Evolutionary conservation across 1,284 basidiomycete species (phyloP).

Genomic region (Cutaneotrichosporon sp.): DNA sequence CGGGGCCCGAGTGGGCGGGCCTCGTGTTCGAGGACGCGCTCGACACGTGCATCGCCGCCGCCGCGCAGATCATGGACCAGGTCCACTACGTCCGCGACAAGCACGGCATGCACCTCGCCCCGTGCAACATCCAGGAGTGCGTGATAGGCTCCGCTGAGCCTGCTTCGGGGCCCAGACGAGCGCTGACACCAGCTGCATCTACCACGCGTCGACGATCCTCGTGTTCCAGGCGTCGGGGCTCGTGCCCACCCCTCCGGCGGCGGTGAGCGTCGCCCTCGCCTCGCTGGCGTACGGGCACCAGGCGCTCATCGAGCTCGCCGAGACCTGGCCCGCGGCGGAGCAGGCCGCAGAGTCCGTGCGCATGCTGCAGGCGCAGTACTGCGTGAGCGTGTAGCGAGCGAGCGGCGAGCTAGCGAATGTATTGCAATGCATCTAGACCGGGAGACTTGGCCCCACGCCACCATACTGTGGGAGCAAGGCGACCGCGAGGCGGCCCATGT

Average conservation of each 20-base stretch:
- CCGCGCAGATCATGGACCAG: neutral
- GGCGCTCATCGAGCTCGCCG: conserved; percentile 1
- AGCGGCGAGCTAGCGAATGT: neutral
- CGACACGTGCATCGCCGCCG: neutral
- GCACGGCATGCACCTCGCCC: neutral
- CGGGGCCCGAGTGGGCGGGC: neutral
- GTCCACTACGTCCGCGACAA: conserved; percentile 2
- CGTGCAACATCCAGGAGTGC: conserved; percentile 1
- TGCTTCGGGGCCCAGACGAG: too few relatives aligned
- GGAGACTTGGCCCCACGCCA: too few relatives aligned
- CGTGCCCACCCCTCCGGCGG: neutral
- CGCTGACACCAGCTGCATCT: neutral
- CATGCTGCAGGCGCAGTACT: conserved; percentile 5
- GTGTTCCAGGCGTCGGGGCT: conserved; percentile 4
- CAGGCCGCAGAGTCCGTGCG: neutral
- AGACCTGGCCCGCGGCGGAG: neutral
- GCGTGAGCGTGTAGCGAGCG: neutral
- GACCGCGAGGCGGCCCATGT: too few relatives aligned
- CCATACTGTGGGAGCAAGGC: too few relatives aligned
- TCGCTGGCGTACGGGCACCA: conserved; percentile 1
- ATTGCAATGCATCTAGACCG: too few relatives aligned
- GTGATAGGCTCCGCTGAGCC: too few relatives aligned
- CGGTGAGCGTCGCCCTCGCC: neutral
- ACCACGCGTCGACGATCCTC: neutral
- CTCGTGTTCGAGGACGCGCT: conserved; percentile 2